Evolutionary conservation across 805 yeast genomes (phyloP), one percentile per base, ranked within the genome.

Genomic region (Maudiozyma serrabonitensis): DNA sequence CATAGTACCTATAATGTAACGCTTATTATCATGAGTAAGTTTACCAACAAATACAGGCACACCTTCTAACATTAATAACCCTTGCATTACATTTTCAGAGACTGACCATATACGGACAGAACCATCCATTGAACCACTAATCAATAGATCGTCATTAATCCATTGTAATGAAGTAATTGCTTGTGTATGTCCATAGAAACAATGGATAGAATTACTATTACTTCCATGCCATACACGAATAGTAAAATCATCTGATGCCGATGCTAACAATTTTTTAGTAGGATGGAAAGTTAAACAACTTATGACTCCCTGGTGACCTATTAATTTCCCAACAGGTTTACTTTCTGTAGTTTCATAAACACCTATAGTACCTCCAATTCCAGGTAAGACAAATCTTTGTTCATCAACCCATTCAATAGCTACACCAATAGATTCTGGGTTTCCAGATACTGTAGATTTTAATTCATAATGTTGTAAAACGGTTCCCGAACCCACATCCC

Each of bases 331-430:
- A 1, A 76, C 52, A 1, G 84, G 79, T 45, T 61, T 62, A 41
- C 69, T 63, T 31, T 74, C 75, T 5, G 72, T 72, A 4, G 78
- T 58, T 45, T 79, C 74, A 64, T 76, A 80, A 0, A 87, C 79
- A 21, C 75, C 63, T 9, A 87, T 75, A 6, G 78, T 58, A 46
- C 79, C 74, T 46, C 73, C 73, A 2, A 71, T 58, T 0, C 86
- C 83, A 0, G 95, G 83, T n/a, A 84, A 66, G 2, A 87, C 86
- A 63, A 84, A 84, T 55, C 80, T 84, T 48, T 68, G 64, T 34
- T 76, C 76, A 56, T 80, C 86, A 15, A 89, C 70, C 95, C 96
- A 88, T 53, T 82, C 79, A 3, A 82, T 78, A 52, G 79, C 86
- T 2, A 76, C 71, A 1, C 83, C 82, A 25, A 69, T 55, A 4